These are phyloP conservation scores for Zygotorulaspora mrakii DNA, from an alignment of 1,139 yeast genomes.

Conservation along the genomic window DNA sequence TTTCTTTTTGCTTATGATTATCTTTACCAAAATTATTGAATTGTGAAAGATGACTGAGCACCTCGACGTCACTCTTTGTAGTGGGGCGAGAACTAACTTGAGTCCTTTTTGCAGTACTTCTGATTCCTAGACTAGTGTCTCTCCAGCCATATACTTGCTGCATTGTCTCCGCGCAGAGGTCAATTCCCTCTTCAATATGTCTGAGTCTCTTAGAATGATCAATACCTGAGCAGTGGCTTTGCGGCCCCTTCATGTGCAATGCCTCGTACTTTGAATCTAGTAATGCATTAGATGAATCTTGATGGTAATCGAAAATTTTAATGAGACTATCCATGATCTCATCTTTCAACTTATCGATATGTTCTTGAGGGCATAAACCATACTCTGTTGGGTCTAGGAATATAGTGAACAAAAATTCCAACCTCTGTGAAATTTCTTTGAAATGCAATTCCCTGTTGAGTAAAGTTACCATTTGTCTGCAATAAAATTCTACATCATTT, in stretches of 20 bases:
- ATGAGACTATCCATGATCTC: conserved; percentile 20
- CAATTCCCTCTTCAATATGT: conserved; percentile 13
- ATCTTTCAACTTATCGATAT: conserved; percentile 16
- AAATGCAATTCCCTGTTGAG: conserved; percentile 26
- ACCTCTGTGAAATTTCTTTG: conserved; percentile 21
- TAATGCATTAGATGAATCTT: background rate
- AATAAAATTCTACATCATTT: conserved; percentile 20
- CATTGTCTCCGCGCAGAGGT: conserved; percentile 16
- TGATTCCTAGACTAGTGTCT: conserved; percentile 1
- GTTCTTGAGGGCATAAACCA: conserved; percentile 17
- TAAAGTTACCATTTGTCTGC: conserved; percentile 24
- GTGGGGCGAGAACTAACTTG: conserved; percentile 7
- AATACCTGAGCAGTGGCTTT: background rate
- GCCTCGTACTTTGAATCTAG: background rate
- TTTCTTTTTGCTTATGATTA: conserved; percentile 7
- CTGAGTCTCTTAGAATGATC: conserved; percentile 5
- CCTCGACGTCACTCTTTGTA: conserved; percentile 3
- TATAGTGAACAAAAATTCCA: conserved; percentile 22
- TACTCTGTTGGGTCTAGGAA: conserved; percentile 21
- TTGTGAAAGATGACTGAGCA: conserved; percentile 1
- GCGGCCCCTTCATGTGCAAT: background rate
- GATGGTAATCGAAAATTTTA: conserved; percentile 14
- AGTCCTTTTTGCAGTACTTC: background rate
- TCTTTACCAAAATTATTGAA: conserved; percentile 7
- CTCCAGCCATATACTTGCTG: conserved; percentile 12